Conservation (phyloP, 345 rosid species). For the Cardamine resedifolia region DNA sequence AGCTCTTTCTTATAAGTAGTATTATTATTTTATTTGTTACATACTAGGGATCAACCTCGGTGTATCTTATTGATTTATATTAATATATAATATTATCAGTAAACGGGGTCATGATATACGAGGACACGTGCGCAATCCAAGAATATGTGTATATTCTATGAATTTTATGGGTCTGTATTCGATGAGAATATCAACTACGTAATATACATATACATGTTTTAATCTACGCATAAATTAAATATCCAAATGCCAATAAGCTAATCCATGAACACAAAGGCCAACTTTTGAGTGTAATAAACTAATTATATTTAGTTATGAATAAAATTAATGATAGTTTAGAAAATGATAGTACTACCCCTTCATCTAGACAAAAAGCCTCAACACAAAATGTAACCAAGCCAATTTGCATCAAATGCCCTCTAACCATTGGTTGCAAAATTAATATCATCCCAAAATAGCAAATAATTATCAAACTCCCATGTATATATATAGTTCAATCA, state of each 20-base stretch:
- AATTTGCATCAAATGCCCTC: constrained; percentile 30
- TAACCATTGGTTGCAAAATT: constrained; percentile 1
- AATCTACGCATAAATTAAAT: constrained; percentile 1
- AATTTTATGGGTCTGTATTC: background rate
- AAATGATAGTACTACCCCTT: constrained; percentile 23
- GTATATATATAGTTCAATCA: constrained; percentile 20
- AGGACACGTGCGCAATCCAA: constrained; percentile 18
- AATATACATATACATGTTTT: background rate
- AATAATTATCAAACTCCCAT: constrained; percentile 9
- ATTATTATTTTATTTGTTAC: background rate
- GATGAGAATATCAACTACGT: constrained; percentile 14
- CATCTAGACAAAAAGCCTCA: constrained; percentile 23
- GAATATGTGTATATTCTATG: constrained; percentile 15
- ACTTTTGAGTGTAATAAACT: background rate
- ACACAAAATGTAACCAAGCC: background rate
- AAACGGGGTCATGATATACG: constrained; percentile 3
- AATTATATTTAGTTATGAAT: background rate
- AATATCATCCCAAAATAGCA: background rate
- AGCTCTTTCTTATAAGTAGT: background rate
- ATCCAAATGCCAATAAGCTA: background rate
- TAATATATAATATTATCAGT: background rate
- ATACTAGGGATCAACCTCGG: constrained; percentile 12
- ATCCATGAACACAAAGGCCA: constrained; percentile 6
- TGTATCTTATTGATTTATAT: background rate
- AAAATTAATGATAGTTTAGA: background rate